These are phyloP conservation scores for Arthrobotrys sphaeroides DNA, from an alignment of 2,329 filamentous ascomycete species.

Conservation along the genomic window DNA sequence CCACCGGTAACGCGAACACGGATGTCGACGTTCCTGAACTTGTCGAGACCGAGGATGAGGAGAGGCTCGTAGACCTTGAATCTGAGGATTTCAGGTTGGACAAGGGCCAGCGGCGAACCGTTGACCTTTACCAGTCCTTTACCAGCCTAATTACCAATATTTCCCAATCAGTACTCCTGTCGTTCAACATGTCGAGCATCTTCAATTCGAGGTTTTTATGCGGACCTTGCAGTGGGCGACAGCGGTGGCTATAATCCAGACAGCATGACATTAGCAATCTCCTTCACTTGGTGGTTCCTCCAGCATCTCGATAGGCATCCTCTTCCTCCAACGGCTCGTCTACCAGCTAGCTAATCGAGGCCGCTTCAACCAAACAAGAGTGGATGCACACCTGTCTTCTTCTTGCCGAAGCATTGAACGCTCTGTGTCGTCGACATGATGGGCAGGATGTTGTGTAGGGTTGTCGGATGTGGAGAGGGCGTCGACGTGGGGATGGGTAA, in stretches of 20 bases:
- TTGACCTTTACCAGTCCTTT: slow-evolving; percentile 98
- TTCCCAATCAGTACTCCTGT: slow-evolving; percentile 38
- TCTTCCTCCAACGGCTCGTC: slow-evolving; percentile 19
- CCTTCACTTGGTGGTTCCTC: slow-evolving; percentile 58
- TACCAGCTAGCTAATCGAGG: not conserved
- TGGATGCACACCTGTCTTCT: slow-evolving; percentile 73
- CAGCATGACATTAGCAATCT: slow-evolving; percentile 60
- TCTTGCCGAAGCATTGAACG: slow-evolving; percentile 99
- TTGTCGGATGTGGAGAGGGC: slow-evolving; percentile 12
- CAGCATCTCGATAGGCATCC: slow-evolving; percentile 37
- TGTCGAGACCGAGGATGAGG: slow-evolving; percentile 95
- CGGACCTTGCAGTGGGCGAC: slow-evolving; percentile 93
- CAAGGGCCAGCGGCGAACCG: slow-evolving; percentile 91
- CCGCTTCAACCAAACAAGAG: slow-evolving; percentile 28
- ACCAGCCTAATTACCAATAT: slow-evolving; percentile 67
- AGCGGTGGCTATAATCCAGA: slow-evolving; percentile 71
- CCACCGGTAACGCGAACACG: slow-evolving; percentile 94
- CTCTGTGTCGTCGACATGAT: slow-evolving; percentile 78
- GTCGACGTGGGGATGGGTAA: slow-evolving; percentile 33
- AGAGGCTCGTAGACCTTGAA: slow-evolving; percentile 99
- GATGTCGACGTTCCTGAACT: slow-evolving; percentile 96
- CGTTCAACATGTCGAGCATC: slow-evolving; percentile 47
- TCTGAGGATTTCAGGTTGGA: slow-evolving; percentile 95
- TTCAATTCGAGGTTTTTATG: slow-evolving; percentile 47
- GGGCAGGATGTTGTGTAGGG: slow-evolving; percentile 63